A percentile compares a stretch with the other conserved stretches of the same genome.
Conservation (phyloP, 2,329 filamentous ascomycete species). For the Fusarium sp. region DNA sequence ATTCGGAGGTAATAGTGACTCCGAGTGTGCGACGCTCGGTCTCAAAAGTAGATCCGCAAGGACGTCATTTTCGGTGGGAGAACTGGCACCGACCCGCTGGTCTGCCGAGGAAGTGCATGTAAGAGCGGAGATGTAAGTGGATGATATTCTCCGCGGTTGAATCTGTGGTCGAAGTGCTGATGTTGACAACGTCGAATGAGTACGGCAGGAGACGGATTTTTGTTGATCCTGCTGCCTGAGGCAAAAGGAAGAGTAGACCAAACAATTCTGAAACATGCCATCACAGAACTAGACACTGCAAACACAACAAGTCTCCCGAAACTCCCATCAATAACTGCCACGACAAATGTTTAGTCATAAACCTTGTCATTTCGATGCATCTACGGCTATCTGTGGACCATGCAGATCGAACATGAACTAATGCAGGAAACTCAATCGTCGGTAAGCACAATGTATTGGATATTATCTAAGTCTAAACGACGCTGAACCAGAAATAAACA, state of each 20-base stretch:
- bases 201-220: background rate
- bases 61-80: conserved; percentile 41
- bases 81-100: conserved; percentile 32
- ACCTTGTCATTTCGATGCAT: background rate
- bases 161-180: background rate
- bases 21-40: conserved; percentile 20
- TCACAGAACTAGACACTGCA: too few relatives aligned
- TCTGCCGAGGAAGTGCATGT: background rate
- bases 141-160: background rate
- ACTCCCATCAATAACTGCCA: background rate
- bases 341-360: background rate
- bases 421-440: background rate
- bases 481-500: conserved; percentile 5
- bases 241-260: too few relatives aligned
- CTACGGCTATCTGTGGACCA: background rate
- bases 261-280: too few relatives aligned
- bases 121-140: background rate
- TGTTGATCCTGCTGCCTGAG: background rate
- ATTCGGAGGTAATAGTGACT: conserved; percentile 29
- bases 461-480: conserved; percentile 25
- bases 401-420: background rate
- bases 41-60: conserved; percentile 29
- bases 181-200: background rate
- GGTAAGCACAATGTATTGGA: conserved; percentile 10
- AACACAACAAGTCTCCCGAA: too few relatives aligned